A percentile compares a stretch with the other conserved stretches of the same genome.
phyloP scores from a whole-genome alignment of 352 stramenopile species.

The Globisporangium cylindrosporum region DNA sequence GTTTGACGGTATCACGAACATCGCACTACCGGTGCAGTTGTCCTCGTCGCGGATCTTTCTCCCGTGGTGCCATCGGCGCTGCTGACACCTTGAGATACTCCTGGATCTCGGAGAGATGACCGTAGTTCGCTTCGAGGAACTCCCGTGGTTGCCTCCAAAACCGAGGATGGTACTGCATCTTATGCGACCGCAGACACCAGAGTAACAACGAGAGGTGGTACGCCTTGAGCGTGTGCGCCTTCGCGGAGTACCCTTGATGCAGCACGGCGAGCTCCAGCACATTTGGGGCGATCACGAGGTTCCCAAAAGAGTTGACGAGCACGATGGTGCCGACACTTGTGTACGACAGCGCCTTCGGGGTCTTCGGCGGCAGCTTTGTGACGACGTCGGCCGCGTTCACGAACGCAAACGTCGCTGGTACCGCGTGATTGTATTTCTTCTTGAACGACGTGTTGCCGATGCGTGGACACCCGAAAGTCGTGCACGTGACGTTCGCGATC shows the following conservation, averaged over 20 bases:
- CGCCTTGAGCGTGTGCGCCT: constrained; percentile 33
- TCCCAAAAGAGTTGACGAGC: constrained; percentile 39
- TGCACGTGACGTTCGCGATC: constrained; percentile 32
- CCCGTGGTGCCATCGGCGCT: neutral
- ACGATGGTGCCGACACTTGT: constrained; percentile 33
- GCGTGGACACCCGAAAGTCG: constrained; percentile 41
- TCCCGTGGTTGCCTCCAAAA: constrained; percentile 35
- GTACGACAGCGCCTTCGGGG: constrained; percentile 37
- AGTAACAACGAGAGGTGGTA: constrained; percentile 42
- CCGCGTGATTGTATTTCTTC: constrained; percentile 27
- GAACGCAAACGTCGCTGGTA: constrained; percentile 41
- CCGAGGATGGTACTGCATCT: constrained; percentile 23
- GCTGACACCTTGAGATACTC: constrained; percentile 18
- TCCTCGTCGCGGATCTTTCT: neutral
- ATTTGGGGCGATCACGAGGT: constrained; percentile 44
- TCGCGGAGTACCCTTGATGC: constrained; percentile 36
- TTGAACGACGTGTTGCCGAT: constrained; percentile 40
- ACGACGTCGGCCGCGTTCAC: constrained; percentile 40
- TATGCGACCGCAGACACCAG: constrained; percentile 40
- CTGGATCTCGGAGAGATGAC: constrained; percentile 28
- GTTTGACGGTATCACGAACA: neutral
- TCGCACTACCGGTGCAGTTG: neutral
- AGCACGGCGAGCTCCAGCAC: constrained; percentile 35
- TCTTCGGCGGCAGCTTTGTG: constrained; percentile 42
- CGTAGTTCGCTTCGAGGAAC: constrained; percentile 28